These are phyloP conservation scores for Cercospora sp. DNA, from an alignment of 2,329 filamentous ascomycete genomes.

Conservation along the genomic window DNA sequence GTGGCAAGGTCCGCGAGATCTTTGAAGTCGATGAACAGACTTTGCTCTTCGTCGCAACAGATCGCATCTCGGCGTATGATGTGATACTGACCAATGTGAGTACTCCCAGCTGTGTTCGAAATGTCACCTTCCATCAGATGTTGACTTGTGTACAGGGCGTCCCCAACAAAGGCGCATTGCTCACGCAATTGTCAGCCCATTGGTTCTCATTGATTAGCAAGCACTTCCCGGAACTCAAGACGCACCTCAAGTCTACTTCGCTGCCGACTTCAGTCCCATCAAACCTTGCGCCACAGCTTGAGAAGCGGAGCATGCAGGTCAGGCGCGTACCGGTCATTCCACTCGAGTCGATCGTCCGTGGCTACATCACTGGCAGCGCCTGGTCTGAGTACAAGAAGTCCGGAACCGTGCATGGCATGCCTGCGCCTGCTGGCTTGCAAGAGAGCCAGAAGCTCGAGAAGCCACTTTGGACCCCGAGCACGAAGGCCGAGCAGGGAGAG, in stretches of 20 bases:
- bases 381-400: conserved; percentile 74
- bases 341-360: conserved; percentile 81
- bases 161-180: conserved; percentile 65
- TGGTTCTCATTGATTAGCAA: conserved; percentile 66
- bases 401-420: conserved; percentile 78
- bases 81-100: conserved; percentile 78
- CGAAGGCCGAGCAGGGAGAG: conserved; percentile 76
- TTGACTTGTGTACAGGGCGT: conserved; percentile 54
- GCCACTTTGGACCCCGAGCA: conserved; percentile 77
- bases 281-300: conserved; percentile 39
- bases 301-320: conserved; percentile 74
- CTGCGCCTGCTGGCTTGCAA: conserved; percentile 65
- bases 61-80: conserved; percentile 95
- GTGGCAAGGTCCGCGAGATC: conserved; percentile 78
- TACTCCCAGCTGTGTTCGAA: neutral
- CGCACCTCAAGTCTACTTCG: conserved; percentile 62
- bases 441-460: conserved; percentile 69
- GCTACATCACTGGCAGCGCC: conserved; percentile 83
- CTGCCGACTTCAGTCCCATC: conserved; percentile 56
- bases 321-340: conserved; percentile 73
- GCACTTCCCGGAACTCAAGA: conserved; percentile 59
- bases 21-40: conserved; percentile 70
- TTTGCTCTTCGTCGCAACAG: conserved; percentile 80
- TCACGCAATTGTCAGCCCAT: conserved; percentile 66
- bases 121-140: neutral